Percentiles rank a stretch among this genome's conserved stretches.
phyloP scores from a whole-genome alignment of 495 filamentous ascomycete genomes.

The Aspergillus steynii region DNA sequence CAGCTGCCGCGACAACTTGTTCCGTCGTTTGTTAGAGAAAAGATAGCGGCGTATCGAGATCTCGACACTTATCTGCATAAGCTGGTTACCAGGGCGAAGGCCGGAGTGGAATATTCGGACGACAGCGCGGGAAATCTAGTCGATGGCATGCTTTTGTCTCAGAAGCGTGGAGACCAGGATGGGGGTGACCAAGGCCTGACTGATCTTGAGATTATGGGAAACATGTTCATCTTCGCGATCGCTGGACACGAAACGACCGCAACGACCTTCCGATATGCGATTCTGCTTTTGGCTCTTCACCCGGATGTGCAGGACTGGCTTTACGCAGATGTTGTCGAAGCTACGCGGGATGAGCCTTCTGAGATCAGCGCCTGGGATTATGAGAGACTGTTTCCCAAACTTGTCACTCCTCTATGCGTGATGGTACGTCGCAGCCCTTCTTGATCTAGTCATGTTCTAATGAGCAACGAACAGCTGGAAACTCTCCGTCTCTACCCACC shows the following conservation, averaged over 20 bases:
- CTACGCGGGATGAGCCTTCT: constrained; percentile 24
- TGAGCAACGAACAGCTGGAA: constrained; percentile 29
- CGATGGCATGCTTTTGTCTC: constrained; percentile 22
- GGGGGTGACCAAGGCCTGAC: constrained; percentile 24
- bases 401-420: constrained; percentile 34
- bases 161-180: constrained; percentile 4
- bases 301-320: constrained; percentile 45
- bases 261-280: constrained; percentile 39
- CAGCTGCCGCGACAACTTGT: constrained; percentile 18
- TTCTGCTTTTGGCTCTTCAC: constrained; percentile 42
- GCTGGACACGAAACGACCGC: constrained; percentile 55
- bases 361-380: constrained; percentile 39
- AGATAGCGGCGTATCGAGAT: constrained; percentile 21
- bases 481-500: constrained; percentile 44
- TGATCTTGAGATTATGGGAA: constrained; percentile 46
- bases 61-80: constrained; percentile 15
- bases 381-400: constrained; percentile 30
- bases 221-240: constrained; percentile 50
- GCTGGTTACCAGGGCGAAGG: constrained; percentile 11
- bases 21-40: constrained; percentile 21
- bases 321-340: constrained; percentile 33
- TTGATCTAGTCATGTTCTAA: neutral
- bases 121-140: constrained; percentile 22
- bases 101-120: neutral
- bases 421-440: constrained; percentile 27